Conservation (phyloP, 495 filamentous ascomycete genomes). For the Clavariopsis aquatica region DNA sequence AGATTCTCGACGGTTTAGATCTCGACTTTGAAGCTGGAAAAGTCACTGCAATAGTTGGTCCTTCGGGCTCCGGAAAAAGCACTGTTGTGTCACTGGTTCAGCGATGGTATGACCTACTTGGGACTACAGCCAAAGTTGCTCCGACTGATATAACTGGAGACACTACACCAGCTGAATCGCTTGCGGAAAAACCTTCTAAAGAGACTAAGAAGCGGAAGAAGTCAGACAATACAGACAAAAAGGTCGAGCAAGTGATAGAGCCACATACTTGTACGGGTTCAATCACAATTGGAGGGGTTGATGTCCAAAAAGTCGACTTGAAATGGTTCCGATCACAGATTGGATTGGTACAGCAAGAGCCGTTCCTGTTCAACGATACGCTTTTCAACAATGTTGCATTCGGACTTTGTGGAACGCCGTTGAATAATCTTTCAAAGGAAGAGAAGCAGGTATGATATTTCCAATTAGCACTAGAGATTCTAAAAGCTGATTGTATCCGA, state of each 20-base stretch:
- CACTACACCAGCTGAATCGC: background rate
- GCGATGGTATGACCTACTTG: conserved; percentile 37
- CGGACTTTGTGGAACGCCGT: conserved; percentile 38
- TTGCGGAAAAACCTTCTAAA: conserved; percentile 5
- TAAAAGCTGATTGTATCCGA: background rate
- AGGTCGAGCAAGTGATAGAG: conserved; percentile 3
- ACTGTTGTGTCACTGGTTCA: conserved; percentile 40
- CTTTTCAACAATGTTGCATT: conserved; percentile 42
- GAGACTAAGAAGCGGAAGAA: conserved; percentile 11
- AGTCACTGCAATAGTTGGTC: conserved; percentile 42
- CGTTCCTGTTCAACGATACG: conserved; percentile 43
- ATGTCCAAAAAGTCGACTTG: conserved; percentile 35
- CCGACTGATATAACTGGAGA: conserved; percentile 7
- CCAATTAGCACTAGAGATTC: background rate
- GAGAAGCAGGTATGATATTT: conserved; percentile 30
- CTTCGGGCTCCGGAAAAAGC: conserved; percentile 42
- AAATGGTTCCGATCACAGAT: conserved; percentile 43
- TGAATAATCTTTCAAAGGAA: conserved; percentile 31
- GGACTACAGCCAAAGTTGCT: conserved; percentile 1
- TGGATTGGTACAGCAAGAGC: conserved; percentile 43
- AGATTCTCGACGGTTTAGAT: conserved; percentile 35
- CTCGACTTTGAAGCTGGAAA: conserved; percentile 38
- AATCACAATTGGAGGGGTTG: conserved; percentile 34
- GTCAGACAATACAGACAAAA: background rate
- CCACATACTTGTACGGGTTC: conserved; percentile 34